A percentile compares a stretch with the other conserved stretches of the same genome.
Evolutionary conservation across 495 filamentous ascomycete genomes (phyloP).

Genomic region (Xylaria intraflava): DNA sequence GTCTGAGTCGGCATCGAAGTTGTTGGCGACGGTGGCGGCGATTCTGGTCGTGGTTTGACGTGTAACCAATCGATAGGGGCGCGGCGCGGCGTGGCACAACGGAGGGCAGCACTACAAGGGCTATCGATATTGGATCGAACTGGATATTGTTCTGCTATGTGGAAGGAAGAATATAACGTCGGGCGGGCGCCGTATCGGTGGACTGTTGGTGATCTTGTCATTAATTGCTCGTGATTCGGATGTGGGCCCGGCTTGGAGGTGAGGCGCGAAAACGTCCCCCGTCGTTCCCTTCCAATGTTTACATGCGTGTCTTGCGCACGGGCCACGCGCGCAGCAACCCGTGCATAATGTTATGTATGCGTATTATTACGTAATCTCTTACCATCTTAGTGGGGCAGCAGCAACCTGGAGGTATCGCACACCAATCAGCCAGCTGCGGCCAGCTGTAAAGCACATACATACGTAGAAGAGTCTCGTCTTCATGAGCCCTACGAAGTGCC

Average conservation of each 20-base stretch:
- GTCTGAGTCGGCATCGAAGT: conserved; percentile 17
- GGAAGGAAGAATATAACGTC: not conserved
- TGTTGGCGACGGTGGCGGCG: conserved; percentile 1
- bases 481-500: too few species aligned
- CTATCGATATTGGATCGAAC: conserved; percentile 6
- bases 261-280: conserved; percentile 27
- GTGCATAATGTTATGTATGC: not conserved
- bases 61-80: not conserved
- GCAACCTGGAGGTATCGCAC: too few species aligned
- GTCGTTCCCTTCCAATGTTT: conserved; percentile 24
- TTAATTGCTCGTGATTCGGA: conserved; percentile 10
- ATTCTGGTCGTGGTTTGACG: conserved; percentile 4
- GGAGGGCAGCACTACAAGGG: not conserved
- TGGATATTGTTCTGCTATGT: not conserved
- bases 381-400: too few species aligned
- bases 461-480: too few species aligned
- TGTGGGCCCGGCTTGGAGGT: conserved; percentile 15
- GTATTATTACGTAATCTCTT: too few species aligned
- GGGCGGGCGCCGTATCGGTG: not conserved
- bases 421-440: too few species aligned
- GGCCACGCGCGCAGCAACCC: conserved; percentile 7
- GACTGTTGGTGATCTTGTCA: not conserved
- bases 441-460: too few species aligned
- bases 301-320: conserved; percentile 22
- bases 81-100: conserved; percentile 9